A percentile compares a stretch with the other conserved stretches of the same genome.
These are phyloP conservation scores for Ophiostoma pallidulum DNA, from an alignment of 2,329 filamentous ascomycete species.

Conservation along the genomic window DNA sequence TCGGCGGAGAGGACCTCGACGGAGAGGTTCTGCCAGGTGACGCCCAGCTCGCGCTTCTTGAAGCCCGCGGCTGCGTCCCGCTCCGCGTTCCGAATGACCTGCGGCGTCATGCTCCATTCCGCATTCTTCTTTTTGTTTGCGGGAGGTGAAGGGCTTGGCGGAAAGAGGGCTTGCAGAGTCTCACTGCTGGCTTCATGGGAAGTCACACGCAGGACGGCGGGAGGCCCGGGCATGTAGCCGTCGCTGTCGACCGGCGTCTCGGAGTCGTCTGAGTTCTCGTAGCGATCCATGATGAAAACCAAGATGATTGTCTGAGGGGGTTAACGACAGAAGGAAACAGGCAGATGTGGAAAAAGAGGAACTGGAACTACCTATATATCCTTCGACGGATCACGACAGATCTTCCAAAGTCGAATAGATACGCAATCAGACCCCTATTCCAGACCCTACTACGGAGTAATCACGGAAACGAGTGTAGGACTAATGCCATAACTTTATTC, in stretches of 20 bases:
- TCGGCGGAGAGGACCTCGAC: neutral
- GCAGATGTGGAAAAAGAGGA: neutral
- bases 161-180: neutral
- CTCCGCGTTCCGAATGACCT: neutral
- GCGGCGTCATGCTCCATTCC: neutral
- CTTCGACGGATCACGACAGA: no score
- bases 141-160: no score
- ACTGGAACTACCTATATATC: neutral
- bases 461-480: no score
- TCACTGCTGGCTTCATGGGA: neutral
- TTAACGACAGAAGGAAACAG: no score
- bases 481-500: no score
- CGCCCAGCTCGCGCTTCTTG: neutral
- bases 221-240: neutral
- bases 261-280: neutral
- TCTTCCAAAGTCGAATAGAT: no score
- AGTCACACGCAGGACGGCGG: neutral
- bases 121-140: neutral
- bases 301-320: no score
- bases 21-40: neutral
- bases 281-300: neutral
- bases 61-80: neutral
- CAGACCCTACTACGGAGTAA: no score
- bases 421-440: no score
- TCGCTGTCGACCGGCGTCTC: neutral